phyloP scores from a whole-genome alignment of 257 asterid genomes.

The Anisodus tanguticus region DNA sequence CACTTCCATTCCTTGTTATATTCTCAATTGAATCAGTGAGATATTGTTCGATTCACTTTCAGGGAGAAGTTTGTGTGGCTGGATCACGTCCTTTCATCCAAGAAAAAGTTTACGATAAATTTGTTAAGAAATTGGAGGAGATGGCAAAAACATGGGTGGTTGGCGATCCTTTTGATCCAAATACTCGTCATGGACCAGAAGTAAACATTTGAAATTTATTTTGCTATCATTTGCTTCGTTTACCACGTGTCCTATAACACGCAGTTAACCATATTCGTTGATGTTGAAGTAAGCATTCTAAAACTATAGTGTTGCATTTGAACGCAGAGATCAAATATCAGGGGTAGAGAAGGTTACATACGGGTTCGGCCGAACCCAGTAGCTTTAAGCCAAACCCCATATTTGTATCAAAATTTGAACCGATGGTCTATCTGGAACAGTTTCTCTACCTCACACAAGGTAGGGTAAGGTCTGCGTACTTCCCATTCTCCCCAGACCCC shows the following conservation, averaged over 20 bases:
- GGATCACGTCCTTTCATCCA: neutral
- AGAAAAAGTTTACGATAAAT: slow-evolving; percentile 38
- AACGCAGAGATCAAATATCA: slow-evolving; percentile 12
- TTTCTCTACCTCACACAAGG: too few species aligned
- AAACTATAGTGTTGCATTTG: neutral
- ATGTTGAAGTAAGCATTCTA: slow-evolving; percentile 40
- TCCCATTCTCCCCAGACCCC: too few species aligned
- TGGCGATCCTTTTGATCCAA: slow-evolving; percentile 57
- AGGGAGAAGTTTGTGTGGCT: neutral
- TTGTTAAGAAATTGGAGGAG: slow-evolving; percentile 39
- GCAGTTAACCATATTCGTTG: slow-evolving; percentile 39
- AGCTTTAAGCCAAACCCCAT: too few species aligned
- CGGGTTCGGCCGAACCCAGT: too few species aligned
- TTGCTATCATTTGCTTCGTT: neutral
- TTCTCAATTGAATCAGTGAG: neutral
- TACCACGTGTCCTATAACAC: neutral
- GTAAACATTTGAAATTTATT: slow-evolving; percentile 13
- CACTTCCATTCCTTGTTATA: neutral
- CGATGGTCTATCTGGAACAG: too few species aligned
- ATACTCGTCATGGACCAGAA: slow-evolving; percentile 50
- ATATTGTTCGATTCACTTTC: neutral
- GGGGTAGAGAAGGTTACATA: slow-evolving; percentile 31
- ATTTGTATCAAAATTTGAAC: too few species aligned
- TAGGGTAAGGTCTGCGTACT: too few species aligned
- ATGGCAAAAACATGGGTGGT: slow-evolving; percentile 45